Conservation (phyloP, 192 early-diverging fungal genomes). For the Gigaspora rosea region DNA sequence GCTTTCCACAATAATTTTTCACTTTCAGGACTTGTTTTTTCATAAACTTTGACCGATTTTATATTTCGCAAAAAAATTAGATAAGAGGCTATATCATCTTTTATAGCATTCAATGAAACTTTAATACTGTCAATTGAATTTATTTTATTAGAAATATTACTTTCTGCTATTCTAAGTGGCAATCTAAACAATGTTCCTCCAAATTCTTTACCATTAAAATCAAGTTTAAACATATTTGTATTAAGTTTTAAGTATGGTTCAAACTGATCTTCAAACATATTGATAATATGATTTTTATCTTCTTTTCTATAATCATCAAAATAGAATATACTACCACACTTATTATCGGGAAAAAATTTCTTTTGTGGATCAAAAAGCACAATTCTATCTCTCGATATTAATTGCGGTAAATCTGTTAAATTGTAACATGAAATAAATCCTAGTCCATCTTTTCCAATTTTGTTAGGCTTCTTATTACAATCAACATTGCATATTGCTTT, state of each 20-base stretch:
- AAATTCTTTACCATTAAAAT: neutral
- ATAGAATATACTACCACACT: neutral
- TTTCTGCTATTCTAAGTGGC: neutral
- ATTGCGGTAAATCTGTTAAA: conserved; percentile 40
- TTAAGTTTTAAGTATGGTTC: neutral
- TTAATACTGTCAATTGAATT: neutral
- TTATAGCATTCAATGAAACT: neutral
- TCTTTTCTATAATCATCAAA: neutral
- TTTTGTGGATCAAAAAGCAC: conserved; percentile 36
- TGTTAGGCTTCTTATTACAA: conserved; percentile 3
- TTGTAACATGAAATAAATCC: conserved; percentile 41
- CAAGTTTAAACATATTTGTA: neutral
- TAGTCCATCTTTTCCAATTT: conserved; percentile 38
- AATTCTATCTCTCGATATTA: conserved; percentile 36
- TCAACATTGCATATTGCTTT: conserved; percentile 13
- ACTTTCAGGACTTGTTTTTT: no score
- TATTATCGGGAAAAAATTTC: conserved; percentile 1
- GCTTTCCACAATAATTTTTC: neutral
- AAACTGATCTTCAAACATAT: neutral
- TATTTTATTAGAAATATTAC: neutral
- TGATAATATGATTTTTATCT: neutral
- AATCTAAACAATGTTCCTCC: neutral
- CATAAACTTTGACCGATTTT: neutral
- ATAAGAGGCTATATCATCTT: neutral
- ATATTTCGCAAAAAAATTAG: neutral